A percentile compares a stretch with the other conserved stretches of the same genome.
These are phyloP conservation scores for Lactarius sp. DNA, from an alignment of 768 basidiomycete genomes.

Conservation along the genomic window DNA sequence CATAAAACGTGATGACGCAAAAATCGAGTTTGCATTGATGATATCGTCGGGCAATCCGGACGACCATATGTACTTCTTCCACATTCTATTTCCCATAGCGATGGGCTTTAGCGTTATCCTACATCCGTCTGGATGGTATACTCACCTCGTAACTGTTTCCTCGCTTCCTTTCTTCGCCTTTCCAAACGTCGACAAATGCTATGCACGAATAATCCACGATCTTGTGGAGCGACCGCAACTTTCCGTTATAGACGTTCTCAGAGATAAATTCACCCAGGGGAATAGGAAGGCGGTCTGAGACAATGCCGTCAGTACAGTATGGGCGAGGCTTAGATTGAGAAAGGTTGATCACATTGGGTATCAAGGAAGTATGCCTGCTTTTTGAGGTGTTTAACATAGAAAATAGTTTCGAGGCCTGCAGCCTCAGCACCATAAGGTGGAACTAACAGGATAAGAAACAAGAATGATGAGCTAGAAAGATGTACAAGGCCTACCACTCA, in stretches of 20 bases:
- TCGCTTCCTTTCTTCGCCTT: slow-evolving; percentile 35
- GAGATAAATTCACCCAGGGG: slow-evolving; percentile 50
- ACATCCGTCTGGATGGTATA: background rate
- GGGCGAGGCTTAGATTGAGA: background rate
- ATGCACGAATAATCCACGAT: slow-evolving; percentile 37
- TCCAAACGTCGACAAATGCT: slow-evolving; percentile 41
- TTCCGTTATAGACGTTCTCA: slow-evolving; percentile 37
- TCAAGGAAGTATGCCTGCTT: slow-evolving; percentile 38
- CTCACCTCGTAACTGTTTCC: slow-evolving; percentile 28
- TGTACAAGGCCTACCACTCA: slow-evolving; percentile 27
- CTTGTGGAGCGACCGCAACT: slow-evolving; percentile 38
- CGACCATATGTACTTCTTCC: slow-evolving; percentile 12
- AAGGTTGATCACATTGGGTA: slow-evolving; percentile 39
- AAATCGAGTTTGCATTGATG: slow-evolving; percentile 29
- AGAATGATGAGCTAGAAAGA: background rate
- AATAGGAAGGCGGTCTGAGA: slow-evolving; percentile 48
- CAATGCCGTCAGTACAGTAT: background rate
- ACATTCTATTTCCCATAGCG: background rate
- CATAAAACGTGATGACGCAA: slow-evolving; percentile 51
- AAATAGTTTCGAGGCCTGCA: slow-evolving; percentile 41
- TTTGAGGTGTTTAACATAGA: slow-evolving; percentile 42
- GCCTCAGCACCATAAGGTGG: slow-evolving; percentile 47
- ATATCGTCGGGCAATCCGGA: slow-evolving; percentile 13
- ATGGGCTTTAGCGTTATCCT: background rate
- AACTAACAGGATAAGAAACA: slow-evolving; percentile 32